Evolutionary conservation across 352 stramenopile genomes (phyloP), one percentile per base, ranked within the genome.

Genomic region (Globisporangium ultimum): DNA sequence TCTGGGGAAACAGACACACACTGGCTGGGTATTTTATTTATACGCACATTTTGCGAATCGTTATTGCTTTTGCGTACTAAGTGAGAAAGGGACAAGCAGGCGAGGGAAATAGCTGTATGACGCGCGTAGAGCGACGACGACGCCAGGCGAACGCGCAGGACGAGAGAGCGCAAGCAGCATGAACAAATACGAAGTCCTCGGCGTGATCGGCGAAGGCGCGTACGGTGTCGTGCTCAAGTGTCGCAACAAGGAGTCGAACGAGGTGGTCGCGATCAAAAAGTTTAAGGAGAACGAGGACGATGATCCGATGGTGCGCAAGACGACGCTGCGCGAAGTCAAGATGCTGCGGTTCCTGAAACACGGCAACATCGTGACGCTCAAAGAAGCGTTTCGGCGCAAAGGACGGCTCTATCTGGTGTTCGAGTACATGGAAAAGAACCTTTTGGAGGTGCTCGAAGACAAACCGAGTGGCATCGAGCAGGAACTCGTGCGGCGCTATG

Each of bases 201-300:
- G 89, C 4, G 87, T 97, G 41, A 90, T 98, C n/a, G 92, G 91
- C 47, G 92, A 98, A 68, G 93, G 93, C 17, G 89, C 93, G 3
- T 98, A 98, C 69, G 93, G 93, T n/a, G 88, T 97, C 17, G 90
- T 98, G 43, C 83, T 98, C 45, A 92, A 95, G 65, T 97, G 89
- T 59, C 83, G 85, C 40, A 96, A 97, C 74, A 96, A 98, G 56
- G 96, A 99, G 63, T 98, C 93, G 13, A 93, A 91, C 53, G 93
- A 99, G 72, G 81, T 98, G 20, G 98, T 99, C 10, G 98, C 98
- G 6, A 99, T 99, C 72, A 99, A 99, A 72, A 99, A 99, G 78
- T 98, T 99, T 48, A 97, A 98, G 61, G 92, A 98, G 65, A 91
- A 78, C 46, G 89, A 97, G 53, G 84, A 93, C 3, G 84, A 94